Evolutionary conservation across 177 flowering plant species (phyloP).

Genomic region (Vitis hybrid): DNA sequence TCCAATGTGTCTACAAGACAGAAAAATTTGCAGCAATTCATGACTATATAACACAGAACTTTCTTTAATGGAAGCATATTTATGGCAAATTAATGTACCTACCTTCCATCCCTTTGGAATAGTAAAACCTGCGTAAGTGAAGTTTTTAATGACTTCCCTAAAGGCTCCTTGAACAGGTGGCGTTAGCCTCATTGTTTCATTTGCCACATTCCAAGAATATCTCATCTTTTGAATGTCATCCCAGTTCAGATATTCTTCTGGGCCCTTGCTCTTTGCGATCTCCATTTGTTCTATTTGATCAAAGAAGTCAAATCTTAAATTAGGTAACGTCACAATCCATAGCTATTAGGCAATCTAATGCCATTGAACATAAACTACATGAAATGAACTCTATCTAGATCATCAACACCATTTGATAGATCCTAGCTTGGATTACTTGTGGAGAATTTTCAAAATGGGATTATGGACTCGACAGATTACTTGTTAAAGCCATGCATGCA

Average conservation of each 20-base stretch:
- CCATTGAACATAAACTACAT: too few species aligned
- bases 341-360: too few species aligned
- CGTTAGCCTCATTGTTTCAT: constrained; percentile 15
- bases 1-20: constrained; percentile 17
- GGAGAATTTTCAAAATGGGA: too few species aligned
- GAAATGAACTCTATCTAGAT: too few species aligned
- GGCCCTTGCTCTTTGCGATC: constrained; percentile 14
- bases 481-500: too few species aligned
- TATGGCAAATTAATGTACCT: neutral
- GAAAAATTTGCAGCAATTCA: neutral
- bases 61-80: too few species aligned
- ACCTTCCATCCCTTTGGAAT: constrained; percentile 29
- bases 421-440: too few species aligned
- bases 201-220: constrained; percentile 17
- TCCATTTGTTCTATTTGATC: constrained; percentile 18
- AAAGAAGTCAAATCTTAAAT: neutral
- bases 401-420: too few species aligned
- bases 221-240: constrained; percentile 22
- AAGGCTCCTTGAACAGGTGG: constrained; percentile 16
- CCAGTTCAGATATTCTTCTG: constrained; percentile 18
- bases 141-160: constrained; percentile 11
- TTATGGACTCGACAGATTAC: too few species aligned
- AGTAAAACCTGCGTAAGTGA: too few species aligned
- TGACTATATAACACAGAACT: neutral
- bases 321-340: too few species aligned